Base-by-base conservation (phyloP, 306 rosid species). In the Ammopiptanthus mongolicus region DNA sequence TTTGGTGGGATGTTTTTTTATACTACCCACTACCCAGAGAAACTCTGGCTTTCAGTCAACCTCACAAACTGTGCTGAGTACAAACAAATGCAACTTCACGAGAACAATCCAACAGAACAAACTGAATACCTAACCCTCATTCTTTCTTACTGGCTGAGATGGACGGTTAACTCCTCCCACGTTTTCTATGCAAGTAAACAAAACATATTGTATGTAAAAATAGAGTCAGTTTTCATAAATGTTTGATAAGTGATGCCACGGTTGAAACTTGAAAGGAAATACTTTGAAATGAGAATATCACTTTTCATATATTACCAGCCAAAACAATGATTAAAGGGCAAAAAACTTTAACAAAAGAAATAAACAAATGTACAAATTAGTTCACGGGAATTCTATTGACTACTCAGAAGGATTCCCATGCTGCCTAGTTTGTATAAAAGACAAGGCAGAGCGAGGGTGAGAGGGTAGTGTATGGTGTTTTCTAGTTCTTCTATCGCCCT, bases 331-430 rank as follows among this genome's bases (percentile, higher is more conserved):
- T 67, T 29, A 52, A 47, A 67, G 72, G 59, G 44, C 5, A 29
- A 48, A 37, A 41, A 15, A 22, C 1, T 2, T 9, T 2, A 39
- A 39, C 7, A 8, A 55, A 59, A n/a, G n/a, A 51, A 46, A 33
- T 25, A 3, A 47, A 10, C 0, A 74, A 66, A 29, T 21, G 17
- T 1, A 71, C 0, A 65, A 76, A 52, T 14, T 3, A 47, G 87
- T 67, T 89, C 95, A 87, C 91, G 95, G 80, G 95, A 36, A 58
- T 73, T 80, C 25, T 37, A n/a, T 47, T 44, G 82, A 65, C 17
- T 11, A 21, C 29, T 3, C 11, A 58, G 62, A 69, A 74, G 69
- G 82, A 33, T 69, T 61, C 77, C 69, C 59, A 5, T 11, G 59
- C 36, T 74, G 62, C 44, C 10, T 51, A 31, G 18, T 75, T 47